phyloP scores from a whole-genome alignment of 2,329 filamentous ascomycete species.

The Remersonia thermophila region DNA sequence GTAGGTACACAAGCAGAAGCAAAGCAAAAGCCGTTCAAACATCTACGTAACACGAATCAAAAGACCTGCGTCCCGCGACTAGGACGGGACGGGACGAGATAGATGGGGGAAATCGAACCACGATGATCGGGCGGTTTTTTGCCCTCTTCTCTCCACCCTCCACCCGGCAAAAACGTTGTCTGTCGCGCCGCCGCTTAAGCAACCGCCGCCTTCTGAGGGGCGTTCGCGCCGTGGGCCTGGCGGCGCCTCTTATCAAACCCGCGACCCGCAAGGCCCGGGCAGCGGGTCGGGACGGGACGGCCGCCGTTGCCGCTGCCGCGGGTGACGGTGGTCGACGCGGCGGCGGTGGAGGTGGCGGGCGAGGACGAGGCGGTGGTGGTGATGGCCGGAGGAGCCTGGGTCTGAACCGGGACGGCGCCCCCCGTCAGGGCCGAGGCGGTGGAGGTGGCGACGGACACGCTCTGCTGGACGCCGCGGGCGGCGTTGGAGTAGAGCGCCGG shows the following conservation, averaged over 20 bases:
- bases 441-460: slow-evolving; percentile 10
- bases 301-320: background rate
- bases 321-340: slow-evolving; percentile 3
- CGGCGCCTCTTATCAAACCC: slow-evolving; percentile 2
- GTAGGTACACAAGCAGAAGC: too few species aligned
- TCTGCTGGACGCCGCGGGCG: slow-evolving; percentile 5
- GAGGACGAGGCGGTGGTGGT: slow-evolving; percentile 2
- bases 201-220: too few species aligned
- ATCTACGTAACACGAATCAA: too few species aligned
- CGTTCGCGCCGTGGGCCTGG: background rate
- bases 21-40: too few species aligned
- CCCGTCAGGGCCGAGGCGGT: slow-evolving; percentile 15
- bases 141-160: too few species aligned
- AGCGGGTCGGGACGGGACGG: slow-evolving; percentile 6
- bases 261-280: slow-evolving; percentile 4
- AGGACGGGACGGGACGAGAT: too few species aligned
- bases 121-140: too few species aligned
- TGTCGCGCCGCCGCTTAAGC: too few species aligned
- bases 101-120: too few species aligned
- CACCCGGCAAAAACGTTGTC: too few species aligned
- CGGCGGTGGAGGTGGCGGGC: slow-evolving; percentile 2
- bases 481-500: slow-evolving; percentile 16
- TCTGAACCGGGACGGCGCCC: slow-evolving; percentile 4
- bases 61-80: too few species aligned
- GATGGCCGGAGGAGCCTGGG: slow-evolving; percentile 5